phyloP scores from a whole-genome alignment of 805 yeast genomes.

The Metschnikowia borealis region DNA sequence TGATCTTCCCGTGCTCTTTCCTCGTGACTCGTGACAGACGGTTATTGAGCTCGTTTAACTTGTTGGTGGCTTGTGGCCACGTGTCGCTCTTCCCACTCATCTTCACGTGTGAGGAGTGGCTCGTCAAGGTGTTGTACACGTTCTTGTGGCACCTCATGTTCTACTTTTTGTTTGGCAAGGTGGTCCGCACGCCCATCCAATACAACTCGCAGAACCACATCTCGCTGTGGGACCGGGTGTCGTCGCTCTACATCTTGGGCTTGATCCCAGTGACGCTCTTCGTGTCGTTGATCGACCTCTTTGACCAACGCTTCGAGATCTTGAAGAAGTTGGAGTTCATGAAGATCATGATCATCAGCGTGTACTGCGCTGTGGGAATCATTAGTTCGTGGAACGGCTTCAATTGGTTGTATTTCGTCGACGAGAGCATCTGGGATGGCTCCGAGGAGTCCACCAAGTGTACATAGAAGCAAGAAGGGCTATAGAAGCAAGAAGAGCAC shows the following conservation, averaged over 20 bases:
- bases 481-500: too few relatives aligned
- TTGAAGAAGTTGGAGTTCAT: slow-evolving; percentile 66
- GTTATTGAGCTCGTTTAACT: slow-evolving; percentile 64
- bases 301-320: slow-evolving; percentile 48
- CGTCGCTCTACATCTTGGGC: slow-evolving; percentile 62
- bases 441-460: too few relatives aligned
- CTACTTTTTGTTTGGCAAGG: slow-evolving; percentile 67
- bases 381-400: slow-evolving; percentile 84
- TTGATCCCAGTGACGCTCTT: slow-evolving; percentile 58
- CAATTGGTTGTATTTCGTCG: slow-evolving; percentile 83
- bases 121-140: slow-evolving; percentile 72
- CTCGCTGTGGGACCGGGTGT: slow-evolving; percentile 56
- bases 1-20: slow-evolving; percentile 84
- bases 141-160: slow-evolving; percentile 81
- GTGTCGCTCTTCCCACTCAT: slow-evolving; percentile 86
- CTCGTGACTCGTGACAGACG: slow-evolving; percentile 68
- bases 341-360: slow-evolving; percentile 76
- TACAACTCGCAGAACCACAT: slow-evolving; percentile 10
- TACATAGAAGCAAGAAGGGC: too few relatives aligned
- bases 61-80: slow-evolving; percentile 75
- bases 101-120: slow-evolving; percentile 73
- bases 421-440: slow-evolving; percentile 61
- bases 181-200: slow-evolving; percentile 51
- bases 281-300: slow-evolving; percentile 44
- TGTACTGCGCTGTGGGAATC: slow-evolving; percentile 84